Evolutionary conservation across 495 filamentous ascomycete species (phyloP).

Genomic region (Delitschia confertaspora): DNA sequence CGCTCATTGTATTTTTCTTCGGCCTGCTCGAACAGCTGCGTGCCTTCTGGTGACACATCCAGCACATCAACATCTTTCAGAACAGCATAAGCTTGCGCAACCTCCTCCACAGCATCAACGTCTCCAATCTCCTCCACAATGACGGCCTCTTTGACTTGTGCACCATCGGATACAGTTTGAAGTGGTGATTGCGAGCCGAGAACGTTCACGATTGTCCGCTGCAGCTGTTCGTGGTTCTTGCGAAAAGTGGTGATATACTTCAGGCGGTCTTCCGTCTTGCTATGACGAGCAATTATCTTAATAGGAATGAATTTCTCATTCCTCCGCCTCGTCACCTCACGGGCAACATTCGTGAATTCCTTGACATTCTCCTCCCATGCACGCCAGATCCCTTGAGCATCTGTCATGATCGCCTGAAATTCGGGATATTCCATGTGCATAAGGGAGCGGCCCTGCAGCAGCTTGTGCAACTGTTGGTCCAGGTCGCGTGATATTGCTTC

Average conservation of each 20-base stretch:
- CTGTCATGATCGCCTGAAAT: conserved; percentile 75
- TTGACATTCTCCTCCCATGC: conserved; percentile 94
- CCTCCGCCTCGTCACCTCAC: conserved; percentile 80
- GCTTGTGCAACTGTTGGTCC: conserved; percentile 70
- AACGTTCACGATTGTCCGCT: conserved; percentile 90
- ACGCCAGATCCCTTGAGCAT: conserved; percentile 73
- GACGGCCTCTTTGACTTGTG: conserved; percentile 42
- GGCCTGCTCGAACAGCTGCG: conserved; percentile 79
- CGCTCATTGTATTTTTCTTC: conserved; percentile 95
- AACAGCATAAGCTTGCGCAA: conserved; percentile 84
- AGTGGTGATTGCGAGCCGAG: conserved; percentile 55
- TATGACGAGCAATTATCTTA: conserved; percentile 79
- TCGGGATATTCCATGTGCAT: conserved; percentile 88
- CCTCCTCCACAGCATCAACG: conserved; percentile 96
- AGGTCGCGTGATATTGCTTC: conserved; percentile 96
- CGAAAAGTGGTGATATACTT: conserved; percentile 92
- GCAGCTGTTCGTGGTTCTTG: conserved; percentile 92
- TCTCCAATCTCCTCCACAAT: conserved; percentile 91
- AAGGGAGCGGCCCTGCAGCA: conserved; percentile 76
- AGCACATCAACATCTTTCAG: conserved; percentile 90
- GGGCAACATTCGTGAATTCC: conserved; percentile 93
- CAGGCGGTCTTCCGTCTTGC: conserved; percentile 75
- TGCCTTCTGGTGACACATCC: conserved; percentile 82
- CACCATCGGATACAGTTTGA: conserved; percentile 40
- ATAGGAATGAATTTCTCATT: conserved; percentile 98